Percentiles rank a stretch among this genome's conserved stretches.
Evolutionary conservation across 371 early-diverging fungal genomes (phyloP).

Genomic region (Mucor racemosus): DNA sequence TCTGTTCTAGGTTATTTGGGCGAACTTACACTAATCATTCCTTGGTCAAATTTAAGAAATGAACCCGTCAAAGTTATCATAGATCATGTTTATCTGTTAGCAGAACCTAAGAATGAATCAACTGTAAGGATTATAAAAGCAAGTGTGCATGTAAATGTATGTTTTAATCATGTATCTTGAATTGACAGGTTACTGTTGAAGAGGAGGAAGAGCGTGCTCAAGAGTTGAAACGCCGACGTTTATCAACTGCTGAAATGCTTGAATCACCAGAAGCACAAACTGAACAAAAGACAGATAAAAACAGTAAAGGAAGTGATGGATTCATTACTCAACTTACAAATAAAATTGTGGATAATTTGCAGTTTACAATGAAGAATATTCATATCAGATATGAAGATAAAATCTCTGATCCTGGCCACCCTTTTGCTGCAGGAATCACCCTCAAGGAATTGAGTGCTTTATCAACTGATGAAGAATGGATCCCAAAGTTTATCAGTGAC

Average conservation of each 20-base stretch:
- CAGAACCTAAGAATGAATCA: constrained; percentile 70
- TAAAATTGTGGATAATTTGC: constrained; percentile 87
- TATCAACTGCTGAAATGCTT: constrained; percentile 82
- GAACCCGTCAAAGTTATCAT: constrained; percentile 82
- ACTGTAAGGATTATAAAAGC: constrained; percentile 22
- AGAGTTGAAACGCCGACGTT: constrained; percentile 78
- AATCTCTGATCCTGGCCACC: constrained; percentile 64
- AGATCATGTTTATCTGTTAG: constrained; percentile 78
- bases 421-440: constrained; percentile 80
- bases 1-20: constrained; percentile 73
- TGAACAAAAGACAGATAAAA: constrained; percentile 60
- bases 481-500: constrained; percentile 70
- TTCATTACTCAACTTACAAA: constrained; percentile 73
- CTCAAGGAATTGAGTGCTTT: constrained; percentile 80
- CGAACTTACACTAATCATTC: constrained; percentile 78
- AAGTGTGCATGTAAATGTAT: neutral
- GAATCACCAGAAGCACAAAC: constrained; percentile 34
- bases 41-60: constrained; percentile 87
- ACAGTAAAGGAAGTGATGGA: constrained; percentile 61
- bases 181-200: constrained; percentile 51
- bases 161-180: neutral
- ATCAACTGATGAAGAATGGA: constrained; percentile 81
- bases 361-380: constrained; percentile 86
- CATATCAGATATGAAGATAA: constrained; percentile 87
- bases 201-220: constrained; percentile 86